Conservation (phyloP, 1,284 basidiomycete species). For the Abortiporus biennis region DNA sequence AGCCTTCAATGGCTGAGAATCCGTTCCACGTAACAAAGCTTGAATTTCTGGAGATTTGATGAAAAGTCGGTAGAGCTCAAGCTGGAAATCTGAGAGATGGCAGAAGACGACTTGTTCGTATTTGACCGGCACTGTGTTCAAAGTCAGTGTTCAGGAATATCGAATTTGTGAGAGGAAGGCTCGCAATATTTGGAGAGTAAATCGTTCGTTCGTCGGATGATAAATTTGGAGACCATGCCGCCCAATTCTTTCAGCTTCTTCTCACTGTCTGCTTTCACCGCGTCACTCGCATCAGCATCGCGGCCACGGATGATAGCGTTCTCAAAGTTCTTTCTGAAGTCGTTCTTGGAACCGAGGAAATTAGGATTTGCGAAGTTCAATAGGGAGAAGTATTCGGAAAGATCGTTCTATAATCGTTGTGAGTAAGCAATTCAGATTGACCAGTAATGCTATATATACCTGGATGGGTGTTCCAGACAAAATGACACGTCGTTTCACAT, state of each 20-base stretch:
- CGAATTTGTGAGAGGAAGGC: slow-evolving; percentile 26
- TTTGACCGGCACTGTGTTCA: slow-evolving; percentile 87
- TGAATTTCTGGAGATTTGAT: slow-evolving; percentile 95
- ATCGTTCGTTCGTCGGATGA: slow-evolving; percentile 97
- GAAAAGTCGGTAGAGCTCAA: slow-evolving; percentile 87
- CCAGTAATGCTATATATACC: slow-evolving; percentile 29
- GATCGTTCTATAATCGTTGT: slow-evolving; percentile 89
- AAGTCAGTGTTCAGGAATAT: slow-evolving; percentile 9
- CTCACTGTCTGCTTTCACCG: slow-evolving; percentile 79
- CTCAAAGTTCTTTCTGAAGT: slow-evolving; percentile 98
- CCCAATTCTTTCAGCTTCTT: slow-evolving; percentile 92
- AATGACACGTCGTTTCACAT: slow-evolving; percentile 94
- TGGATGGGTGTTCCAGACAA: slow-evolving; percentile 96
- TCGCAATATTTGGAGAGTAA: slow-evolving; percentile 92
- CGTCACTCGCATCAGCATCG: slow-evolving; percentile 85
- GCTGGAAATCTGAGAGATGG: slow-evolving; percentile 82
- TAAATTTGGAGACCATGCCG: slow-evolving; percentile 90
- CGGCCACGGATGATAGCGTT: slow-evolving; percentile 90
- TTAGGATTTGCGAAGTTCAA: slow-evolving; percentile 97
- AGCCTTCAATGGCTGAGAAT: slow-evolving; percentile 96
- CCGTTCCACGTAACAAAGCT: slow-evolving; percentile 81
- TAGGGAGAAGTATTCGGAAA: slow-evolving; percentile 95
- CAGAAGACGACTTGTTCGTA: slow-evolving; percentile 99
- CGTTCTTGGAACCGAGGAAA: slow-evolving; percentile 85
- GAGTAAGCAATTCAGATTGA: background rate